Percentiles rank a stretch among this genome's conserved stretches.
phyloP scores from a whole-genome alignment of 345 rosid genomes.

The Lepidium didymum region DNA sequence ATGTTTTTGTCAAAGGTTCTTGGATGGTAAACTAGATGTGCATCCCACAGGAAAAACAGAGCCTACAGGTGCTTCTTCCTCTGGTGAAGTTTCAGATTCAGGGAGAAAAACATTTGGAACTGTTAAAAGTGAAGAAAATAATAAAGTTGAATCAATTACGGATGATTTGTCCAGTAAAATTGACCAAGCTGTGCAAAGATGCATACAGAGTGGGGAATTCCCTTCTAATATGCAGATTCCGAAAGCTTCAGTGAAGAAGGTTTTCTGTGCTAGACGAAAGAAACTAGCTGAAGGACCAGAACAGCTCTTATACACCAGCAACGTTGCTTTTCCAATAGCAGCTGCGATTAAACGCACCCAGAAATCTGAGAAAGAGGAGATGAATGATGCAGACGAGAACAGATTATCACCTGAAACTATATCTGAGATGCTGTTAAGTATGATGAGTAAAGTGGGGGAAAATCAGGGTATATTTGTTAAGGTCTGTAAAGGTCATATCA shows the following conservation, averaged over 20 bases:
- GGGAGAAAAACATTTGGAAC: constrained; percentile 21
- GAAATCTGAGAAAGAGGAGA: constrained; percentile 28
- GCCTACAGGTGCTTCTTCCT: constrained; percentile 30
- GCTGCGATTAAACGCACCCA: constrained; percentile 41
- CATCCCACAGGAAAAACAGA: constrained; percentile 33
- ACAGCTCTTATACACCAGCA: constrained; percentile 64
- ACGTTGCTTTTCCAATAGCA: constrained; percentile 73
- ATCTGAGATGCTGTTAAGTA: constrained; percentile 54
- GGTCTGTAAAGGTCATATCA: constrained; percentile 83
- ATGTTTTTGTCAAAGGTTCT: constrained; percentile 40
- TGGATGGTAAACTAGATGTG: constrained; percentile 58
- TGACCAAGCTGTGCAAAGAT: constrained; percentile 40
- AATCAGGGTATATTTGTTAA: constrained; percentile 38
- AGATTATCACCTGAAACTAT: constrained; percentile 37
- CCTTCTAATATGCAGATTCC: constrained; percentile 50
- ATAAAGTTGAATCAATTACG: constrained; percentile 33
- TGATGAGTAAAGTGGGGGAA: constrained; percentile 34
- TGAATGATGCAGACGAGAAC: constrained; percentile 24
- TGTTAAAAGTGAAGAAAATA: constrained; percentile 27
- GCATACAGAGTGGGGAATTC: constrained; percentile 41
- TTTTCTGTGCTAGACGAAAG: constrained; percentile 52
- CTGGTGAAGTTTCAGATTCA: constrained; percentile 30
- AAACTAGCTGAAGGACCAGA: constrained; percentile 56
- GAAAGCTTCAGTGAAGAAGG: constrained; percentile 62
- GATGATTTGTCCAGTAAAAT: constrained; percentile 45